Base-by-base conservation (phyloP, 495 filamentous ascomycete species). In the Aspergillus nidulans region DNA sequence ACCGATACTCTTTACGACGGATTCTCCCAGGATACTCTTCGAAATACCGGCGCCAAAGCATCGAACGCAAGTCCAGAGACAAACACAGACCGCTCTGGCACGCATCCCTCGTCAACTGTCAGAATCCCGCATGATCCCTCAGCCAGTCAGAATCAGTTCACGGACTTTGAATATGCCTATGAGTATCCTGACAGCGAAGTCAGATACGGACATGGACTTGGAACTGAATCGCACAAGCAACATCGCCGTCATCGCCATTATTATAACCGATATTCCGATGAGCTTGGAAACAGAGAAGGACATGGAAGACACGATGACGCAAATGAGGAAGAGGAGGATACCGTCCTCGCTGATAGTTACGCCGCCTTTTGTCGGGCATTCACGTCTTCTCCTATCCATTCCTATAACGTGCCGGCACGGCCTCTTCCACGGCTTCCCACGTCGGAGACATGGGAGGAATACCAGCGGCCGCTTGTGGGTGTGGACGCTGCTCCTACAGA, bases 351-450 rank as follows among this genome's bases (percentile, higher is more conserved):
- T 1, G 54, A 57, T 9, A 59, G 54, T 16, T 69, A 69, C 42
- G 56, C 62, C 6, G 58, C 56, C 6, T 69, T 61, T 26, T 69
- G 66, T 36, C 57, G 63, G 5, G 52, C 36, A 15, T 55, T 55
- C 20, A 40, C 52, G 58, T 53, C 8, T 13, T 21, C 26, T 0
- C 49, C 49, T 0, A 24, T 25, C 30, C 18, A 16, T 7, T 20
- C 21, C 20, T 8, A 21, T n/a, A 24, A 43, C 15, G n/a, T n/a
- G 5, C 10, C 18, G 30, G 25, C 24, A 13, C 41, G 12, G 1
- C 47, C 47, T 2, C 47, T 49, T 20, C 47, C 47, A 12, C 19
- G 47, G 15, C 30, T 49, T 16, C 47, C 47, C 12, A 9, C 26
- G 4, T 49, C 47, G 3, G 13, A 32, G 19, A 16, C 28, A 10